Evolutionary conservation across 2,329 filamentous ascomycete genomes (phyloP), one percentile per base, ranked within the genome.

Genomic region (Pseudogymnoascus verrucosus): DNA sequence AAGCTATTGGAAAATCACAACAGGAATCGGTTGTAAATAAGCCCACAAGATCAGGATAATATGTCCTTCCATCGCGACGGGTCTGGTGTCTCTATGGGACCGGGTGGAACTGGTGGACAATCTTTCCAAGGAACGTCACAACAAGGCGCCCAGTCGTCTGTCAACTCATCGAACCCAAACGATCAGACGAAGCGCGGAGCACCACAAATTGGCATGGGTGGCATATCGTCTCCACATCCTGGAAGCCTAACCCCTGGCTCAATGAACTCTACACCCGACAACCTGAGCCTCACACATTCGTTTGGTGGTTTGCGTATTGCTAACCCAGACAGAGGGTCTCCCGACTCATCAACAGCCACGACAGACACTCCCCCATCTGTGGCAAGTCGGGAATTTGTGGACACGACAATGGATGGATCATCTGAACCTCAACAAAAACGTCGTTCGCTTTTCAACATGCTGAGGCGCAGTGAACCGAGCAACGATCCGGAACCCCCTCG

Each of bases 301-400:
- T 84, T 98, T 73, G 95, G 95, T 73, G 93, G 93, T 72, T 82
- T 99, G 77, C 91, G 93, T 76, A 98, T 99, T 76, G 93, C 95
- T 71, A 99, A 98, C 76, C 93, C 93, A 63, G 93, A 97, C 78
- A 87, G 95, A 78, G 67, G 69, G 68, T 67, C 68, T 57, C 71
- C 71, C 19, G 67, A 64, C 3, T 59, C 62, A 6, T 31, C 47
- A 37, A 60, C 44, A 39, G 31, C 26, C 39, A 63, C 60, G 64
- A 69, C 70, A 19, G 67, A 67, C 37, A 65, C 65, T 36, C 63
- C 64, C 64, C 66, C 68, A 59, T 68, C 67, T 23, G 64, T 67
- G n/a, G 65, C 71, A 59, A 66, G 67, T 65, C 68, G 69, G 65
- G 64, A 71, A 66, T 47, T 67, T 65, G 61, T 68, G 66, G 64